Evolutionary conservation across 2,329 filamentous ascomycete genomes (phyloP).

Genomic region (Cladophialophora bantiana): DNA sequence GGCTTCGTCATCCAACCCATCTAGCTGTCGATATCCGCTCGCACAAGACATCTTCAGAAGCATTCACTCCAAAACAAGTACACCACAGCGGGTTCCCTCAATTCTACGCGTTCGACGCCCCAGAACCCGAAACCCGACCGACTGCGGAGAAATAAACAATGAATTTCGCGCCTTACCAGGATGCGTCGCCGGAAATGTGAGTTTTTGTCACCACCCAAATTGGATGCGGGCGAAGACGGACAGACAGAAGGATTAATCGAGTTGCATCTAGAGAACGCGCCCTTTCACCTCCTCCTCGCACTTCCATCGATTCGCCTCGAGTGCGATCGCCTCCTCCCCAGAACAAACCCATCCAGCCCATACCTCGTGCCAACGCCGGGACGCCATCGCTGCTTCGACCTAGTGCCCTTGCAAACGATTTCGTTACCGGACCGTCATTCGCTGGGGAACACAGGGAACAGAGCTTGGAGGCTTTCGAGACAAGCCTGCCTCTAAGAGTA

Average conservation of each 20-base stretch:
- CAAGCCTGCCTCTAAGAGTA: constrained; percentile 82
- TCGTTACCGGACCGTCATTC: constrained; percentile 43
- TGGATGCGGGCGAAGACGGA: background rate
- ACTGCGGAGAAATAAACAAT: constrained; percentile 55
- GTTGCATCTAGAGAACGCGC: constrained; percentile 67
- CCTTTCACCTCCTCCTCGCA: constrained; percentile 67
- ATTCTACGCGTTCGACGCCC: background rate
- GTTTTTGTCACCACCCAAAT: background rate
- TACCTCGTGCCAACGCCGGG: constrained; percentile 53
- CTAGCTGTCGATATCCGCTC: background rate
- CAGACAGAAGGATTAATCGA: background rate
- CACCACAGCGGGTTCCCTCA: background rate
- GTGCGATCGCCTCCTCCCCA: constrained; percentile 60
- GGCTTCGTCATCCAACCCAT: background rate
- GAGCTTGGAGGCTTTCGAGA: constrained; percentile 82
- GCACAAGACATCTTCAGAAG: background rate
- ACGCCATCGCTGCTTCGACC: constrained; percentile 50
- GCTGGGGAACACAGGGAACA: constrained; percentile 60
- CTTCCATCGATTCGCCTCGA: constrained; percentile 59
- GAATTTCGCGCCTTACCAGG: constrained; percentile 98
- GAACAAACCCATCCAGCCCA: constrained; percentile 51
- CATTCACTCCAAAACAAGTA: background rate
- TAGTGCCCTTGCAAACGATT: constrained; percentile 47
- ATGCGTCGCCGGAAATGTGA: constrained; percentile 77
- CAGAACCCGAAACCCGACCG: background rate